Conservation (phyloP, 768 basidiomycete species). For the Auriculariales sp. region DNA sequence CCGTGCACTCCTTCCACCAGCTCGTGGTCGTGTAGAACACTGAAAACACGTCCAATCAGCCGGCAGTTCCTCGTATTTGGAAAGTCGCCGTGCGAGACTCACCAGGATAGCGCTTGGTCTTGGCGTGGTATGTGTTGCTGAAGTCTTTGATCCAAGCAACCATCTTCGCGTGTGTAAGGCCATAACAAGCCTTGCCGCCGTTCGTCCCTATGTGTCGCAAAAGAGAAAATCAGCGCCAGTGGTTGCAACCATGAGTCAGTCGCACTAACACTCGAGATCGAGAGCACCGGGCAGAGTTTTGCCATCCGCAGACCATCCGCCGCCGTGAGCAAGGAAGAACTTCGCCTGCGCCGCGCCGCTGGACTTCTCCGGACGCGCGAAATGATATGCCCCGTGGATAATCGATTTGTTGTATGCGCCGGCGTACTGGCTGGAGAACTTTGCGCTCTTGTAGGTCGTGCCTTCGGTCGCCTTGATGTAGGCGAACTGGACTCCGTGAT, state of each 20-base stretch:
- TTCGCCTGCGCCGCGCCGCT: conserved; percentile 34
- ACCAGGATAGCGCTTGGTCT: conserved; percentile 28
- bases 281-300: conserved; percentile 49
- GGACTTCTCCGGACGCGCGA: conserved; percentile 37
- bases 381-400: conserved; percentile 49
- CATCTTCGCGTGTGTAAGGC: conserved; percentile 36
- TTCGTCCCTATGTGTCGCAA: conserved; percentile 29
- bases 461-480: conserved; percentile 61
- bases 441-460: conserved; percentile 19
- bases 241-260: background rate
- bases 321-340: conserved; percentile 44
- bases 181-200: conserved; percentile 41
- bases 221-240: background rate
- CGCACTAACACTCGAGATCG: conserved; percentile 41
- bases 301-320: conserved; percentile 42
- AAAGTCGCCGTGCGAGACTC: background rate
- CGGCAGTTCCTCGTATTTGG: background rate
- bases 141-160: conserved; percentile 51
- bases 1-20: conserved; percentile 60
- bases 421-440: conserved; percentile 35
- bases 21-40: conserved; percentile 50
- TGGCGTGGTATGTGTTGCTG: conserved; percentile 39
- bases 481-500: conserved; percentile 37
- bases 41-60: conserved; percentile 8
- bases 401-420: conserved; percentile 41